phyloP scores from a whole-genome alignment of 2,329 filamentous ascomycete species.

The Madurella mycetomatis region DNA sequence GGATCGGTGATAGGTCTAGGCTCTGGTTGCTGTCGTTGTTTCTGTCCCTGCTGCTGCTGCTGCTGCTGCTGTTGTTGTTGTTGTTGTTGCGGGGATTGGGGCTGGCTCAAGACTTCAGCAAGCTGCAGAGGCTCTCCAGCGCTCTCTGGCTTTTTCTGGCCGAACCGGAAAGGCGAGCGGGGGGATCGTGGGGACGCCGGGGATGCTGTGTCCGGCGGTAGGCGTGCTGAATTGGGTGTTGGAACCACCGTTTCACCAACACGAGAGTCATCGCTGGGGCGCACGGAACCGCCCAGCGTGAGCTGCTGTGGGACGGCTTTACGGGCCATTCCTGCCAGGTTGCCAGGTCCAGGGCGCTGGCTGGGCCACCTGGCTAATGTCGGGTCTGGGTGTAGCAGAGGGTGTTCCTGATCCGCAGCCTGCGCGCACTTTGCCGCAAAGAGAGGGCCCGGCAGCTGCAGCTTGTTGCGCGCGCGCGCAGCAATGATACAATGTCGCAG shows the following conservation, averaged over 20 bases:
- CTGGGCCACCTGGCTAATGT: conserved; percentile 19
- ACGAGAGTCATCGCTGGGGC: conserved; percentile 32
- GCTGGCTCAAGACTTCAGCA: conserved; percentile 29
- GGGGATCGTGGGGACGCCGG: conserved; percentile 44
- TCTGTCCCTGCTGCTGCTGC: conserved; percentile 19
- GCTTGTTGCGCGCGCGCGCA: conserved; percentile 29
- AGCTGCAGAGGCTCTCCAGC: conserved; percentile 27
- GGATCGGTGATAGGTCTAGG: conserved; percentile 10
- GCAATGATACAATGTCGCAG: conserved; percentile 35
- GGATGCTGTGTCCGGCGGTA: conserved; percentile 38
- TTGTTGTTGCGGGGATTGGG: conserved; percentile 11
- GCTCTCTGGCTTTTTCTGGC: conserved; percentile 32
- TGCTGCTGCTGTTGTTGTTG: conserved; percentile 25
- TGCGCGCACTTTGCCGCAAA: conserved; percentile 29
- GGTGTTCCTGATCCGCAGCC: conserved; percentile 31
- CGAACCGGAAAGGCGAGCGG: conserved; percentile 43
- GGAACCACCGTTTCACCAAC: conserved; percentile 30
- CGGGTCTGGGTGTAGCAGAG: conserved; percentile 29
- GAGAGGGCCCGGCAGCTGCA: conserved; percentile 7
- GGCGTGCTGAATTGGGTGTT: conserved; percentile 28
- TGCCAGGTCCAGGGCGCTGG: conserved; percentile 16
- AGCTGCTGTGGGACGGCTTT: conserved; percentile 57
- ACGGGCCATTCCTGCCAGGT: conserved; percentile 45
- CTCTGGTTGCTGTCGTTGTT: conserved; percentile 22
- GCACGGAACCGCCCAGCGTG: conserved; percentile 43